Percentiles rank a stretch among this genome's conserved stretches.
Conservation (phyloP, 2,329 filamentous ascomycete species). For the Colletotrichum eremochloae region DNA sequence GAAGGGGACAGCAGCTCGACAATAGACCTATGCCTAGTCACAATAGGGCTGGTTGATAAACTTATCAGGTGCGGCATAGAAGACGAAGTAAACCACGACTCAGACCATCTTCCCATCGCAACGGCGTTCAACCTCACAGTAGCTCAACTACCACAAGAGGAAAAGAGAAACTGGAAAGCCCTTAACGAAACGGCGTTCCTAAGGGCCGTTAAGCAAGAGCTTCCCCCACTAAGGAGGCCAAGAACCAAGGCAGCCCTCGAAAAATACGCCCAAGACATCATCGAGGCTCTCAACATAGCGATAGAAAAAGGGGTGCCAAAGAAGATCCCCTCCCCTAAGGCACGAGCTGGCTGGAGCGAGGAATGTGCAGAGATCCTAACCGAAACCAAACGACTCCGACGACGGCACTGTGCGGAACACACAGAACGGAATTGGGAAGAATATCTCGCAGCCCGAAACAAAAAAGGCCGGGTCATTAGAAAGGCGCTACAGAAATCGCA, state of each 20-base stretch:
- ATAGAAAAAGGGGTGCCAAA: not conserved
- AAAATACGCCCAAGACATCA: not conserved
- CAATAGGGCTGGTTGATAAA: not conserved
- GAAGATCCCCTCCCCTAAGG: not conserved
- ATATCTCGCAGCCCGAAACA: not conserved
- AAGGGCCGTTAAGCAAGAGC: not conserved
- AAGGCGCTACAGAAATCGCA: slow-evolving; percentile 3
- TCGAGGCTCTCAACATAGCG: not conserved
- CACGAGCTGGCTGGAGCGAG: not conserved
- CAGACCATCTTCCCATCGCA: slow-evolving; percentile 1
- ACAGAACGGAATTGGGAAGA: not conserved
- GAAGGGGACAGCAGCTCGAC: not conserved
- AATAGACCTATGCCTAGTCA: slow-evolving; percentile 7
- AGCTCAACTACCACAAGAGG: not conserved
- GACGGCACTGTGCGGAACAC: not conserved
- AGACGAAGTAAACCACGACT: slow-evolving; percentile 3
- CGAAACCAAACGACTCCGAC: not conserved
- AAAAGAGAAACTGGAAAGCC: slow-evolving; percentile 2
- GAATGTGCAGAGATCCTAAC: not conserved
- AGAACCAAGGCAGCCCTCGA: slow-evolving; percentile 11
- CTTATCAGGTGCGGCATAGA: slow-evolving; percentile 11
- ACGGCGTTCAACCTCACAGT: slow-evolving; percentile 1
- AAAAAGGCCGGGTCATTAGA: slow-evolving; percentile 8
- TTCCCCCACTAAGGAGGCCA: not conserved
- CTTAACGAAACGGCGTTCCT: not conserved